phyloP scores from a whole-genome alignment of 495 filamentous ascomycete species.

The Cairneyella variabilis region DNA sequence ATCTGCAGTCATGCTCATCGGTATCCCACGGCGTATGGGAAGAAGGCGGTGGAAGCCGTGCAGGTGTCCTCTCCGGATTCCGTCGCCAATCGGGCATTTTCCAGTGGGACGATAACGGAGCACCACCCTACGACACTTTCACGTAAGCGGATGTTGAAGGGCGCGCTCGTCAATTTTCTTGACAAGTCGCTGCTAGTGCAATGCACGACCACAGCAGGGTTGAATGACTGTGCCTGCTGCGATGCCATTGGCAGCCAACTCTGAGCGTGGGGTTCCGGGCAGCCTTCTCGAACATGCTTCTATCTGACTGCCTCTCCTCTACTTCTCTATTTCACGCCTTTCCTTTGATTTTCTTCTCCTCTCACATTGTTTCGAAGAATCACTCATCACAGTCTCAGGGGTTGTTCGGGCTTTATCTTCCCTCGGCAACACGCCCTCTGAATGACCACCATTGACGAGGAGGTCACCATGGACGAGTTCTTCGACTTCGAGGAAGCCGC shows the following conservation, averaged over 20 bases:
- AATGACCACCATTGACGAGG: slow-evolving; percentile 28
- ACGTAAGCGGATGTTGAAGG: slow-evolving; percentile 12
- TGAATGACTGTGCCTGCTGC: slow-evolving; percentile 16
- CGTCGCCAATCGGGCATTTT: too few species aligned
- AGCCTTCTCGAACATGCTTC: too few species aligned
- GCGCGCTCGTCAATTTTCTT: slow-evolving; percentile 20
- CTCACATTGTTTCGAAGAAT: not conserved
- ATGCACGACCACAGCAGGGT: not conserved
- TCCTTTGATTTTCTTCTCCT: slow-evolving; percentile 2
- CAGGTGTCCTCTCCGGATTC: too few species aligned
- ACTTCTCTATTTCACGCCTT: slow-evolving; percentile 11
- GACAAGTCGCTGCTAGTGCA: not conserved
- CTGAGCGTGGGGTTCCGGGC: too few species aligned
- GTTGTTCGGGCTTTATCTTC: not conserved
- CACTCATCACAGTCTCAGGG: not conserved
- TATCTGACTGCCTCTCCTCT: too few species aligned
- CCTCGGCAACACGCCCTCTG: slow-evolving; percentile 19
- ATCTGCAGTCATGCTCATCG: too few species aligned
- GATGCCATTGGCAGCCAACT: too few species aligned
- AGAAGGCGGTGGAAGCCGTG: too few species aligned
- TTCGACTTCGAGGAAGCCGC: slow-evolving; percentile 53
- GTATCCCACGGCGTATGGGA: too few species aligned
- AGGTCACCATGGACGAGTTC: slow-evolving; percentile 39
- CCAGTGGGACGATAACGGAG: not conserved
- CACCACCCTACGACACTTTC: not conserved